Base-by-base conservation (phyloP, 169 alveolate species). In the Cyclospora cayetanensis region DNA sequence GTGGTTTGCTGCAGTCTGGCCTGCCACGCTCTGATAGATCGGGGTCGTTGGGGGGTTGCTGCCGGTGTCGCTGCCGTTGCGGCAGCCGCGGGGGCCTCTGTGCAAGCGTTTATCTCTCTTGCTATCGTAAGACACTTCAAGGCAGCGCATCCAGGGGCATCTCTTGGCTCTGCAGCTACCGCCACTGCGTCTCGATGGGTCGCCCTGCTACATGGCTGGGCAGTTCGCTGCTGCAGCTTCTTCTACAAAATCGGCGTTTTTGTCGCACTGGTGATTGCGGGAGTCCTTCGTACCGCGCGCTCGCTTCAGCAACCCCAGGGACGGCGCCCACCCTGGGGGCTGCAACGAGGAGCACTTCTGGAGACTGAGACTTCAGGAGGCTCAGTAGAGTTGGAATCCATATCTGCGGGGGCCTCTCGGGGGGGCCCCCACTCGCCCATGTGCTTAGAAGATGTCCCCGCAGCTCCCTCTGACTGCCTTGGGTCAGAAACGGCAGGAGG, bases 51-150 rank as follows among this genome's bases (percentile, higher is more conserved):
- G 83, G 83, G 83, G 15, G 25, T 39, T 12, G 83, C 83, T 31
- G 53, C 25, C 37, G 83, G 35, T 70, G 83, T 70, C 37, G 70
- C 87, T 76, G 87, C 87, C 43, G 87, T 66, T 76, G 87, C 87
- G 12, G 70, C 87, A 42, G 70, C 87, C 3, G 68, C 70, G 9
- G 87, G 87, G n/a, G 68, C 87, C 4, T 25, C 66, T 5, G 66
- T 76, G 41, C 87, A 43, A 43, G 41, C 43, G 50, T 41, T 42
- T 27, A 43, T 76, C 42, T 76, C 87, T 11, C n/a, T 39, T 7
- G 87, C 34, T 39, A 66, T 76, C 41, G 35, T 31, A 29, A 39
- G n/a, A 22, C 68, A 76, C 5, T 76, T 76, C 42, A 43, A 43
- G n/a, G 87, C 87, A 25, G 87, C 66, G 0, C 70, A 76, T 43